These are phyloP conservation scores for maize (Zea mays) DNA, from an alignment of 176 grass and related monocot genomes.

Conservation along the genomic window Zm-B73-REFERENCE-NAM-5.0 NC_050097.1:223785001-223785500, in stretches of 20 bases:
- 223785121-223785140: conserved; percentile 60
- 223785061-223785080: conserved; percentile 57
- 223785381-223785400: conserved; percentile 64
- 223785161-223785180: conserved; percentile 67
- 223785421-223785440: conserved; percentile 98
- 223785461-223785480: conserved; percentile 90
- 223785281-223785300: conserved; percentile 77
- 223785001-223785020: conserved; percentile 77
- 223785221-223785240: conserved; percentile 72
- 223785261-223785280: conserved; percentile 96
- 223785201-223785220: conserved; percentile 69
- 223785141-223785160: conserved; percentile 57
- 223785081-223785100: conserved; percentile 69
- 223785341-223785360: conserved; percentile 31
- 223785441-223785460: conserved; percentile 93
- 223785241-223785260: conserved; percentile 66
- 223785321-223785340: conserved; percentile 14
- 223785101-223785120: conserved; percentile 69
- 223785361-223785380: conserved; percentile 7
- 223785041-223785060: conserved; percentile 72
- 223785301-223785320: conserved; percentile 32
- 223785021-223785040: conserved; percentile 83
- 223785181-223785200: conserved; percentile 84
- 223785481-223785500: conserved; percentile 12
- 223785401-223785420: conserved; percentile 93